Base-by-base conservation (phyloP, 164 flowering plant genomes). In the Echeveria elegans region DNA sequence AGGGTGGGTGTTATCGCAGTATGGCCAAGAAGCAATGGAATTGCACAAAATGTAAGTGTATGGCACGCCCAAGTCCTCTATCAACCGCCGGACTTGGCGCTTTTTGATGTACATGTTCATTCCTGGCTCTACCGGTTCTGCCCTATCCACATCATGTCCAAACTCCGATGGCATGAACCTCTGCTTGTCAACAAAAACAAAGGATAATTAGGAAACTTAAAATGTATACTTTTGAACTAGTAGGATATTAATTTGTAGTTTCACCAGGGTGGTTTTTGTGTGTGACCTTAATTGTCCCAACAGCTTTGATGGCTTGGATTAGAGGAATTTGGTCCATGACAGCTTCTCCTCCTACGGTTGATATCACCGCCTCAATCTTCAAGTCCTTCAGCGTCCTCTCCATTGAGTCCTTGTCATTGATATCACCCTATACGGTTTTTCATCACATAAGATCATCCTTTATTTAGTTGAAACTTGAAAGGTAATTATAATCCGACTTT, bases 11-110 rank as follows among this genome's bases (percentile, higher is more conserved):
- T 88, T 83, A 77, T 86, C 87, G 28, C 75, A 70, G 76, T 88
- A 86, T 26, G 95, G 95, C 95, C 90, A 88, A 7, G 86, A 82
- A 34, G 89, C 89, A 28, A 88, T 81, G 19, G 90, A 88, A 64
- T 88, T 88, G 81, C 91, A 88, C 67, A 89, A 81, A 30, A 88
- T 79, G 73, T 85, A 83, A 0, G 88, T 88, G 77, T 78, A 81
- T 2, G 90, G 87, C 2, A 86, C 65, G 0, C 77, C 80, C 4
- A 66, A 64, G 5, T 76, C 82, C 74, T 88, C 86, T 0, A 77
- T 66, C 48, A 66, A 38, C 4, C 86, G 77, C 34, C 89, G 71
- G 0, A 88, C 75, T 31, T 18, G 29, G 7, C 86, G 78, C 71
- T 86, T 88, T 72, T 82, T 79, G 1, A 70, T 70, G 82, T 88